Evolutionary conservation across 257 asterid genomes (phyloP).

Genomic region (Thymus mandschuricus): DNA sequence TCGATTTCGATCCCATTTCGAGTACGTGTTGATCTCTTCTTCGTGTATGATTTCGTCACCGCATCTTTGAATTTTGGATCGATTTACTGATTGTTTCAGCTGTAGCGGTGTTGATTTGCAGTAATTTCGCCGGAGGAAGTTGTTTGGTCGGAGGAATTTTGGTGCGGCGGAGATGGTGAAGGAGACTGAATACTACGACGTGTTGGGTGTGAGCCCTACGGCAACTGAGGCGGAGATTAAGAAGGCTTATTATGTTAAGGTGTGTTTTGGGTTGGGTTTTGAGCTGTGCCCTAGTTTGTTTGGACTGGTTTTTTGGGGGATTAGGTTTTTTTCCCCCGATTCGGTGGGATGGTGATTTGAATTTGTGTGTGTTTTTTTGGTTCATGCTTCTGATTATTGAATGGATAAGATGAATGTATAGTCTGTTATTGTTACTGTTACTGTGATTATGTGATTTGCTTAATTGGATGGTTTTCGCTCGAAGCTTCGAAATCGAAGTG

Average conservation of each 20-base stretch:
- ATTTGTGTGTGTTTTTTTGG: background rate
- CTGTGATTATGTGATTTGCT: background rate
- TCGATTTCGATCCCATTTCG: slow-evolving; percentile 6
- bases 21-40: slow-evolving; percentile 17
- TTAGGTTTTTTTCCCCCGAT: slow-evolving; percentile 20
- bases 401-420: slow-evolving; percentile 18
- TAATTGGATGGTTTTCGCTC: slow-evolving; percentile 2
- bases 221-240: slow-evolving; percentile 72
- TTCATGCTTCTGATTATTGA: slow-evolving; percentile 2
- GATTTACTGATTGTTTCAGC: slow-evolving; percentile 25
- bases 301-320: slow-evolving; percentile 15
- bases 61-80: background rate
- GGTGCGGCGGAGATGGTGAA: slow-evolving; percentile 59
- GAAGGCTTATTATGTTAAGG: slow-evolving; percentile 78
- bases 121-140: slow-evolving; percentile 21
- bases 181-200: slow-evolving; percentile 79
- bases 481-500: slow-evolving; percentile 7
- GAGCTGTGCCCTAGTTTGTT: slow-evolving; percentile 16
- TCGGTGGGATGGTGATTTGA: slow-evolving; percentile 23
- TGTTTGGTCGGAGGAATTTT: slow-evolving; percentile 20
- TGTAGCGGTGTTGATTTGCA: slow-evolving; percentile 6
- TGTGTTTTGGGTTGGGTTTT: slow-evolving; percentile 31
- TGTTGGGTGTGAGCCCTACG: slow-evolving; percentile 72
- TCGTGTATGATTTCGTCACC: slow-evolving; percentile 1
- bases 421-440: slow-evolving; percentile 10